Base-by-base conservation (phyloP, 1,284 basidiomycete genomes). In the Rhodofomes roseus region DNA sequence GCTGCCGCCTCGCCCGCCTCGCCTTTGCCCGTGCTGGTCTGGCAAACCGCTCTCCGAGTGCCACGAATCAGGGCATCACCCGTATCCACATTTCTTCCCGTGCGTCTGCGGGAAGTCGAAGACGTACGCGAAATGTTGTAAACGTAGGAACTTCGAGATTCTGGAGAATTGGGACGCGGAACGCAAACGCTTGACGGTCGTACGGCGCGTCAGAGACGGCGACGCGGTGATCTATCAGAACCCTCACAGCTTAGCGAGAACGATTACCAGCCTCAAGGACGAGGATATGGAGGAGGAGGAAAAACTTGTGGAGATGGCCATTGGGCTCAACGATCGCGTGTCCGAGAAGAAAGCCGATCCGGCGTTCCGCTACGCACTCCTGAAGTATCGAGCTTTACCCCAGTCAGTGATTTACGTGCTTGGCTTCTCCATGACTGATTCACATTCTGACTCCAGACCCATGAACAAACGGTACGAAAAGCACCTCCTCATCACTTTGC, bases 21-120 rank as follows among this genome's bases (percentile, higher is more conserved):
- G 52, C 7, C 63, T 41, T 1, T 64, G 64, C 41, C 61, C 64
- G 1, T 65, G 64, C 55, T 64, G 60, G 54, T 65, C 63, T 11
- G 64, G 62, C 14, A 36, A 58, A 23, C 54, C 53, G 5, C 60
- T 65, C n/a, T 9, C 14, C 7, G 46, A 60, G 6, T 64, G 64
- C 43, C 64, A 65, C 55, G 59, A 23, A 8, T 48, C 41, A 34
- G 14, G 16, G 5, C n/a, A 48, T 7, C 46, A 48, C 25, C 58
- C 62, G 1, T 63, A 63, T 23, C 64, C 62, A 0, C 6, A 40
- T 12, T 4, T 51, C 23, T 61, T 60, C 36, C 58, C 63, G 34
- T 65, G 64, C 52, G 16, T 22, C 29, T 65, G 64, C 52, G 58
- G 46, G 1, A 39, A 36, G n/a, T 20, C 23, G 2, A 60, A 59